Percentiles rank a stretch among this genome's conserved stretches.
Evolutionary conservation across 345 rosid genomes (phyloP).

Genomic region (Salix brachista): DNA sequence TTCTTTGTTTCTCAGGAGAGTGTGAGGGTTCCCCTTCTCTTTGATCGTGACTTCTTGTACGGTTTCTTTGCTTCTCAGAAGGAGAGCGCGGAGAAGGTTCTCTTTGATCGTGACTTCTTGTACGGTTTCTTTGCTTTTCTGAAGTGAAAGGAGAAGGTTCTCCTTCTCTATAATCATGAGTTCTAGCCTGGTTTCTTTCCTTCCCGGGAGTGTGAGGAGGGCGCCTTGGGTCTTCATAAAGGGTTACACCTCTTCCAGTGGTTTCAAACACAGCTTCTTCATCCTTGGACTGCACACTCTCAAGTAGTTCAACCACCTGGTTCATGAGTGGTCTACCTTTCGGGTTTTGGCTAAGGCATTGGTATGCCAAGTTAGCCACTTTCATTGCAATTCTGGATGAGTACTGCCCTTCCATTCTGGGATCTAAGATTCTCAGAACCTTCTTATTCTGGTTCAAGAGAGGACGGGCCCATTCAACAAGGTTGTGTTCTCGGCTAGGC

Average conservation of each 20-base stretch:
- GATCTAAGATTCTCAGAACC: slow-evolving; percentile 81
- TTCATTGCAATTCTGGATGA: slow-evolving; percentile 51
- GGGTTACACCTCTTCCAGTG: slow-evolving; percentile 38
- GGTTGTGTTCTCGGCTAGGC: slow-evolving; percentile 83
- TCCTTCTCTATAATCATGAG: slow-evolving; percentile 3
- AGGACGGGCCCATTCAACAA: slow-evolving; percentile 97
- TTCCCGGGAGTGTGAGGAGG: slow-evolving; percentile 11
- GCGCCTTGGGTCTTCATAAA: slow-evolving; percentile 46
- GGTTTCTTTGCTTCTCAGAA: background rate
- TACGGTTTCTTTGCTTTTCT: background rate
- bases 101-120: background rate
- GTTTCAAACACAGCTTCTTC: slow-evolving; percentile 46
- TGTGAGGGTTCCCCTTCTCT: background rate
- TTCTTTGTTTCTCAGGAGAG: too few species aligned
- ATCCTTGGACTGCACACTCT: slow-evolving; percentile 42
- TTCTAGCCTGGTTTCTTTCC: slow-evolving; percentile 15
- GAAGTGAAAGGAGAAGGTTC: background rate
- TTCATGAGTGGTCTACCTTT: slow-evolving; percentile 81
- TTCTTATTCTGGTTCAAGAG: slow-evolving; percentile 78
- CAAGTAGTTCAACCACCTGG: slow-evolving; percentile 76
- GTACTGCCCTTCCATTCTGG: slow-evolving; percentile 88
- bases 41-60: too few species aligned
- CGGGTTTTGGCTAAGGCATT: slow-evolving; percentile 94
- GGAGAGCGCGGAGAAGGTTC: background rate
- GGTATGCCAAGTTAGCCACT: slow-evolving; percentile 73